Percentiles rank a stretch among this genome's conserved stretches.
phyloP scores from a whole-genome alignment of 345 rosid species.

The Isatis tinctoria region DNA sequence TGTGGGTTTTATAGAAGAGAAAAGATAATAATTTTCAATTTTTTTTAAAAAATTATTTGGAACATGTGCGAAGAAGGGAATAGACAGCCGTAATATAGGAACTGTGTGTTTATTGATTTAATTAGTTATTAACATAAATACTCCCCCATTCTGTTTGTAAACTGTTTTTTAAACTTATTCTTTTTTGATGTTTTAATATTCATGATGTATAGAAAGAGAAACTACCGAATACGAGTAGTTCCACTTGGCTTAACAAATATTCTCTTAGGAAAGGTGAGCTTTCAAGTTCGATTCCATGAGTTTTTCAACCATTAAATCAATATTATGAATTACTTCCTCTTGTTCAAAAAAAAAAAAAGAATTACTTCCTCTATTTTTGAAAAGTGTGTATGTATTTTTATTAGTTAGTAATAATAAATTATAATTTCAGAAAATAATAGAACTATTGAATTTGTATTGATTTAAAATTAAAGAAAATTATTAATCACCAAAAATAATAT shows the following conservation, averaged over 20 bases:
- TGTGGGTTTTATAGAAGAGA: constrained; percentile 41
- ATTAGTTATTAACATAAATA: background rate
- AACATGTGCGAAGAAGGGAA: constrained; percentile 35
- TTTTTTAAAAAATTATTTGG: constrained; percentile 11
- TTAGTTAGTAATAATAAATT: too few species aligned
- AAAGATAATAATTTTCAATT: constrained; percentile 37
- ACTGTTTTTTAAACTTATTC: background rate
- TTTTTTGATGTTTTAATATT: background rate
- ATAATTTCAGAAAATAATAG: too few species aligned
- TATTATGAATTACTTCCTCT: too few species aligned
- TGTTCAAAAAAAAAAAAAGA: too few species aligned
- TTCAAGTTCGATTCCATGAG: background rate
- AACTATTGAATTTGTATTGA: too few species aligned
- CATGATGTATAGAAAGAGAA: background rate
- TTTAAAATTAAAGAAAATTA: too few species aligned
- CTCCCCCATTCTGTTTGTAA: background rate
- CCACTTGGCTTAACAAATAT: constrained; percentile 18
- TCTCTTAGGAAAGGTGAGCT: background rate
- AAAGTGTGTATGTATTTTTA: too few species aligned
- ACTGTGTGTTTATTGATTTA: constrained; percentile 8
- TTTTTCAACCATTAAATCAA: background rate
- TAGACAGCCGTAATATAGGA: constrained; percentile 35
- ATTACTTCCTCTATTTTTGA: too few species aligned
- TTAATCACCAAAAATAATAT: too few species aligned
- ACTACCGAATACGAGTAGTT: background rate